Evolutionary conservation across 208 protist genomes (phyloP).

Genomic region (Crithidia sp.): DNA sequence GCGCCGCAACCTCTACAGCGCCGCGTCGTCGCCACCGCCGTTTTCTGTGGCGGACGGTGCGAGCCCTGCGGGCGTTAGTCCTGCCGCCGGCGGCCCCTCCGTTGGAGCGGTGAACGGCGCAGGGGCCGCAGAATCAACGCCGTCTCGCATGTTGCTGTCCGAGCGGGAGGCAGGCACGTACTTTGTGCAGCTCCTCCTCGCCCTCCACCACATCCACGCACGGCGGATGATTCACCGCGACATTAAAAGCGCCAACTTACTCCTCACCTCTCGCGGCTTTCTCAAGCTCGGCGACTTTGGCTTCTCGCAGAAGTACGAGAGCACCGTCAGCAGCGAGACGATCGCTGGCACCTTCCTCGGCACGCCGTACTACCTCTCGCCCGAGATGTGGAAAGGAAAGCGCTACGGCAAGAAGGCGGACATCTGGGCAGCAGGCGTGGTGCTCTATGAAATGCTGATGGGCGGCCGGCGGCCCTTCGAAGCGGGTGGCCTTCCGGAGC

Average conservation of each 20-base stretch:
- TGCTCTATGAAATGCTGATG: constrained; percentile 89
- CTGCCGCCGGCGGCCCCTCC: neutral
- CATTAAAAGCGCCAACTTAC: constrained; percentile 91
- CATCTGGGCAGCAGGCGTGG: constrained; percentile 84
- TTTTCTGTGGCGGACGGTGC: constrained; percentile 6
- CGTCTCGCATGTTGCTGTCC: constrained; percentile 39
- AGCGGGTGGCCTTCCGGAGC: constrained; percentile 56
- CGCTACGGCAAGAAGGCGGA: constrained; percentile 91
- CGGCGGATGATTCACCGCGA: constrained; percentile 94
- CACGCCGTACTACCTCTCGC: constrained; percentile 92
- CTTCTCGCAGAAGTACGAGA: constrained; percentile 90
- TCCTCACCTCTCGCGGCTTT: constrained; percentile 83
- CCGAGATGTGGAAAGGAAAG: constrained; percentile 89
- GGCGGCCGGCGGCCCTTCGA: constrained; percentile 77
- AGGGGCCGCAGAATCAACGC: neutral
- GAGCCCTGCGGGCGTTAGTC: neutral
- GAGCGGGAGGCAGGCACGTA: constrained; percentile 78
- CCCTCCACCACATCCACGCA: constrained; percentile 87
- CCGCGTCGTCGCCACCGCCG: neutral
- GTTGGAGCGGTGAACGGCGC: no score
- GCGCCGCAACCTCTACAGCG: constrained; percentile 61
- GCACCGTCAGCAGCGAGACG: constrained; percentile 81
- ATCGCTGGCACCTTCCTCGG: constrained; percentile 89
- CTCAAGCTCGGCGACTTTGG: constrained; percentile 95
- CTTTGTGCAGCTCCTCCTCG: constrained; percentile 85